Conservation (phyloP, 2,329 filamentous ascomycete species). For the Tympanopsis confertula region DNA sequence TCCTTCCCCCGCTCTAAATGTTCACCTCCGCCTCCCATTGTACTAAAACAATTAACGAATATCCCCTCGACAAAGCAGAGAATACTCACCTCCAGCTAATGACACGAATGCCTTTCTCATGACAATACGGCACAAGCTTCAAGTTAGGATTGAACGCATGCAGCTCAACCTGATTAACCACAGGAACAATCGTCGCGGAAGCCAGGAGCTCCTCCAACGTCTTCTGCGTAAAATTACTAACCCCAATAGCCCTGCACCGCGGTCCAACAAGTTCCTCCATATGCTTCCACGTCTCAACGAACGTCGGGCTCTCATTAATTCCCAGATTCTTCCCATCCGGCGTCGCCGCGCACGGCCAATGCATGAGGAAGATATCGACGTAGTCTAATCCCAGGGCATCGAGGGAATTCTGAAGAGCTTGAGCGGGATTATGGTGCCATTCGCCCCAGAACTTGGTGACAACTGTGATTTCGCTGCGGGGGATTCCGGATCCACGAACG, state of each 20-base stretch:
- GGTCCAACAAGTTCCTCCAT: conserved; percentile 15
- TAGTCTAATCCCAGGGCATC: conserved; percentile 15
- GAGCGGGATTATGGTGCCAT: conserved; percentile 14
- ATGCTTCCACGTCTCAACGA: conserved; percentile 13
- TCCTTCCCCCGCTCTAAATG: conserved; percentile 3
- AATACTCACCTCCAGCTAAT: conserved; percentile 13
- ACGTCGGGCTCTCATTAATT: conserved; percentile 11
- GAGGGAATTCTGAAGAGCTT: conserved; percentile 15
- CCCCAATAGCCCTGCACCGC: conserved; percentile 14
- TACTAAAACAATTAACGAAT: conserved; percentile 1
- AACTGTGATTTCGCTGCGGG: conserved; percentile 18
- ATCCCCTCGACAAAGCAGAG: background rate
- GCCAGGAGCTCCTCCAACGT: conserved; percentile 13
- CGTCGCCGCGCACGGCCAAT: conserved; percentile 11
- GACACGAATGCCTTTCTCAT: conserved; percentile 16
- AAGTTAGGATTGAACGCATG: conserved; percentile 18
- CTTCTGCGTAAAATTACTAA: conserved; percentile 18
- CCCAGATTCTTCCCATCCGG: conserved; percentile 9
- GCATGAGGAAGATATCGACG: conserved; percentile 17
- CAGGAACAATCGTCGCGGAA: conserved; percentile 12
- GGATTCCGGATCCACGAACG: conserved; percentile 17
- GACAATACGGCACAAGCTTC: conserved; percentile 16
- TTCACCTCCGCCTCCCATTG: conserved; percentile 3
- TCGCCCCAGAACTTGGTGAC: conserved; percentile 18
- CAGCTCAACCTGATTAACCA: conserved; percentile 19